Evolutionary conservation across 352 stramenopile genomes (phyloP).

Genomic region (Peronospora destructor): DNA sequence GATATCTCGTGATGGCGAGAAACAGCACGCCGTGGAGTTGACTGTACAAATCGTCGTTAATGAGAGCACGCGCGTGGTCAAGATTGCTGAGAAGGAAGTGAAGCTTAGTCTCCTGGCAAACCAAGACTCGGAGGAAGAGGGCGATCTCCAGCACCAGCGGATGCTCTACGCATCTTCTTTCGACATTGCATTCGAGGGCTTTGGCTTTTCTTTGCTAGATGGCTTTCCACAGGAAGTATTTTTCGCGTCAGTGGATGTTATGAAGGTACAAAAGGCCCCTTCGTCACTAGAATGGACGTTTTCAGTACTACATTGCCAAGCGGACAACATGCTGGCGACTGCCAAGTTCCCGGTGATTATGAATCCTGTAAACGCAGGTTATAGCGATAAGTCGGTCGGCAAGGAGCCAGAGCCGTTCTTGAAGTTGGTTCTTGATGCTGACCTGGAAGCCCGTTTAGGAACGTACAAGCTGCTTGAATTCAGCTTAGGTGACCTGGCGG

Average conservation of each 20-base stretch:
- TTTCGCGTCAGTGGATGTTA: constrained; percentile 68
- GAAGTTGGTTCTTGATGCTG: constrained; percentile 67
- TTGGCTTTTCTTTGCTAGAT: constrained; percentile 76
- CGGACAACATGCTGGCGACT: constrained; percentile 80
- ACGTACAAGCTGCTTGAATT: constrained; percentile 83
- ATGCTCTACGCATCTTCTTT: constrained; percentile 81
- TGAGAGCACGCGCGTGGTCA: constrained; percentile 71
- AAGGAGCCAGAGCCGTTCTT: constrained; percentile 57
- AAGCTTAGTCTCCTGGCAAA: constrained; percentile 62
- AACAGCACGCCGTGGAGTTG: constrained; percentile 46
- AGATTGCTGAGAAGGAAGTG: constrained; percentile 76
- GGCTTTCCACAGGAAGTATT: constrained; percentile 77
- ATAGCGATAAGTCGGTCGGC: constrained; percentile 62
- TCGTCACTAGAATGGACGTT: constrained; percentile 70
- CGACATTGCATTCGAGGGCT: constrained; percentile 67
- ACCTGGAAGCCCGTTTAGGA: constrained; percentile 64
- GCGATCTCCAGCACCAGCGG: constrained; percentile 68
- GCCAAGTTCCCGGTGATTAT: constrained; percentile 82
- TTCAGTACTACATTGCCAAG: constrained; percentile 72
- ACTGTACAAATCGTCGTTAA: constrained; percentile 77
- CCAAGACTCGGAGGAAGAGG: constrained; percentile 54
- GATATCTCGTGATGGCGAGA: constrained; percentile 39
- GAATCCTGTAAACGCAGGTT: constrained; percentile 71
- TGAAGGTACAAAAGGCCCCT: constrained; percentile 64
- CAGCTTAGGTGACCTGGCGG: constrained; percentile 50